Evolutionary conservation across 2,329 filamentous ascomycete species (phyloP), one percentile per base, ranked within the genome.

Genomic region (Thelonectria olida): DNA sequence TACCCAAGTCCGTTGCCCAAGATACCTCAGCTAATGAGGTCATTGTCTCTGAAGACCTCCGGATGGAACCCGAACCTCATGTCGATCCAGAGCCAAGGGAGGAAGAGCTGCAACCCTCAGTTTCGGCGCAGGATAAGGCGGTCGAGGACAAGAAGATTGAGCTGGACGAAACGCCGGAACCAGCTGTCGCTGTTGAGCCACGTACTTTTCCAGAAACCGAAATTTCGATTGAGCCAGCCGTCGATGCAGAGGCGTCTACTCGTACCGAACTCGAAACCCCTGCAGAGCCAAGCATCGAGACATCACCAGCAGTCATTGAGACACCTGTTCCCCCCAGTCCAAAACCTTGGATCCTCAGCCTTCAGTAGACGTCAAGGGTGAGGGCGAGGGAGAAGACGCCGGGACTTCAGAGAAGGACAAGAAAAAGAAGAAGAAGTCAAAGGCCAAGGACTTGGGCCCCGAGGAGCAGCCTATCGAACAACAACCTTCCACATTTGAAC

Each of bases 351-450:
- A 44, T 19, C 7, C 15, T 23, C 36, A 50, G 34, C 22, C 4
- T 4, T 36, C 42, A 23, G 23, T 50, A 5, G 55, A 58, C 12
- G 38, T 55, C 9, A 48, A 38, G n/a, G 53, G 10, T 28, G 15
- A 27, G 15, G 17, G 28, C 6, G 22, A 48, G 25, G 34, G 7
- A 4, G 20, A 15, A 13, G 47, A 23, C 27, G 22, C 54, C 20
- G 44, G 36, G 6, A 20, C 55, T 54, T 53, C 52, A 6, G 63
- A 58, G 28, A 65, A 71, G 47, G 49, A 65, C 38, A 54, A 66
- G 45, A 62, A 69, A 48, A 64, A 63, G 44, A 62, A 63, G 34
- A 63, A 69, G 45, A 65, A 64, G 25, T 8, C 34, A 7, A 27
- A 41, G 7, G 19, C 15, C 15, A 25, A 50, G 19, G 31, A n/a